A percentile compares a stretch with the other conserved stretches of the same genome.
phyloP scores from a whole-genome alignment of 202 grass and related monocot species.

The Carex sylvatica region DNA sequence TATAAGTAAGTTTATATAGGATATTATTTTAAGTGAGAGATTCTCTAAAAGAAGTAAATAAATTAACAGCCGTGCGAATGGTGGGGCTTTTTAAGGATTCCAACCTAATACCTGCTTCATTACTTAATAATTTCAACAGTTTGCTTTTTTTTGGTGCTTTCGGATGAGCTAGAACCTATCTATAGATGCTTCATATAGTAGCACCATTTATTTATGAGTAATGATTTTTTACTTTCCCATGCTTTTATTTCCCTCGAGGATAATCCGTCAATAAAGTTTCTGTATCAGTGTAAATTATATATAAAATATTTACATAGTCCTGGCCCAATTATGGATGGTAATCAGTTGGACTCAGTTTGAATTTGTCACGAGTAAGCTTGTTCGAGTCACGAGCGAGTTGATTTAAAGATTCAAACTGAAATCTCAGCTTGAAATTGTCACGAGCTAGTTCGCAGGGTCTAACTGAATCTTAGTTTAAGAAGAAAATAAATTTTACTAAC shows the following conservation, averaged over 20 bases:
- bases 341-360: no score
- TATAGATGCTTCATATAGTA: conserved; percentile 4
- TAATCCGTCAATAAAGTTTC: neutral
- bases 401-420: no score
- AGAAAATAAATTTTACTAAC: no score
- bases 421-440: no score
- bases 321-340: no score
- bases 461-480: no score
- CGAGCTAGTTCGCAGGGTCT: no score
- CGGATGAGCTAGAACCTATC: conserved; percentile 16
- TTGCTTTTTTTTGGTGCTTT: neutral
- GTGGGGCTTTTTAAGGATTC: conserved; percentile 33
- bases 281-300: no score
- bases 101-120: conserved; percentile 20
- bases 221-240: neutral
- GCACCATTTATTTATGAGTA: neutral
- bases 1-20: neutral
- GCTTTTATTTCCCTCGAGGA: neutral
- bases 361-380: no score
- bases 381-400: no score
- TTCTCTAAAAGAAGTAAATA: conserved; percentile 18
- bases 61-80: conserved; percentile 13
- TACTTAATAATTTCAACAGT: conserved; percentile 19
- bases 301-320: no score
- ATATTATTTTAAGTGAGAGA: conserved; percentile 11